These are phyloP conservation scores for Daldinia eschscholtzii DNA, from an alignment of 2,329 filamentous ascomycete species.

Conservation along the genomic window DNA sequence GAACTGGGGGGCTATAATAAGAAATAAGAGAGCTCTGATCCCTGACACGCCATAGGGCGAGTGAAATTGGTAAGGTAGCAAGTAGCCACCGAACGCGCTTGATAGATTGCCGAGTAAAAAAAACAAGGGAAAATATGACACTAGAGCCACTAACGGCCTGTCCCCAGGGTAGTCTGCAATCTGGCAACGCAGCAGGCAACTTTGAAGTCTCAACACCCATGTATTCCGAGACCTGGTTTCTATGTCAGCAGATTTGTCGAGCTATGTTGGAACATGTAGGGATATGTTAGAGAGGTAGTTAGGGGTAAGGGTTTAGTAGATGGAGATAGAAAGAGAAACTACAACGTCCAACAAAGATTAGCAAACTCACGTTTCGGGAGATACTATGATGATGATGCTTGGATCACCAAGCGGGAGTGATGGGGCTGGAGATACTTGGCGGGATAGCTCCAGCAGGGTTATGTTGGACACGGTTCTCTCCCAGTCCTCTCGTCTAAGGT, in stretches of 20 bases:
- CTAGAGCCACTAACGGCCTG: constrained; percentile 45
- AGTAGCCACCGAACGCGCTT: constrained; percentile 51
- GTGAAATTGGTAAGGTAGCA: constrained; percentile 50
- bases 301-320: constrained; percentile 14
- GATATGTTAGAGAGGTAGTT: constrained; percentile 33
- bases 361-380: constrained; percentile 41
- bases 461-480: constrained; percentile 24
- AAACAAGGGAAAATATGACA: constrained; percentile 47
- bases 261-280: constrained; percentile 23
- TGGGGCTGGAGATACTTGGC: constrained; percentile 38
- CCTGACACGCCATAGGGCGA: constrained; percentile 53
- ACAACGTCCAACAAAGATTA: constrained; percentile 31
- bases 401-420: constrained; percentile 39
- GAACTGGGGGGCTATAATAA: constrained; percentile 53
- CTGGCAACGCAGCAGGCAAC: constrained; percentile 29
- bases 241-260: constrained; percentile 40
- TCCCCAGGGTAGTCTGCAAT: constrained; percentile 25
- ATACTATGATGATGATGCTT: constrained; percentile 30
- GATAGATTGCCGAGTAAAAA: constrained; percentile 52
- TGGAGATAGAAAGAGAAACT: constrained; percentile 29
- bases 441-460: constrained; percentile 28
- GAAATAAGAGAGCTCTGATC: constrained; percentile 50
- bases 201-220: constrained; percentile 26
- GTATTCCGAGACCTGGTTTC: constrained; percentile 38
- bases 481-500: constrained; percentile 13